Base-by-base conservation (phyloP, 1,139 yeast genomes). In the Wickerhamomyces sp. region DNA sequence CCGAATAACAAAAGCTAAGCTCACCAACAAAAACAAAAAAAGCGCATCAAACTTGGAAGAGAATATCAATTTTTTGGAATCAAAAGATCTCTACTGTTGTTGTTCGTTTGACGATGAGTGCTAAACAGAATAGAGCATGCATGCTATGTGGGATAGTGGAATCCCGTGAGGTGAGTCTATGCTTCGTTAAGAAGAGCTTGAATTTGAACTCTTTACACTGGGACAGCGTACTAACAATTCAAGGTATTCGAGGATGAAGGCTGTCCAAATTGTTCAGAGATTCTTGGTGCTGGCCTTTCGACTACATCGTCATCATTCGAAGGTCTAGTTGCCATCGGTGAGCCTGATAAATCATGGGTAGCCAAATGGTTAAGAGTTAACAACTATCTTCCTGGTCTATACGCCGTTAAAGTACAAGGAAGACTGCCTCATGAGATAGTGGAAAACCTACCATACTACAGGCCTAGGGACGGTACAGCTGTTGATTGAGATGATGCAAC, bases 401-500 rank as follows among this genome's bases (percentile, higher is more conserved):
- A 91, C 54, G 98, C 98, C 1, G 94, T 89, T 30, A 86, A 91
- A 54, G 91, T 91, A 7, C 84, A 80, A 50, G 99, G 99, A 23
- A 79, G 85, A 51, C 65, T 91, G 37, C 97, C 97, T 2, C 88
- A 85, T 6, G 96, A 88, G 46, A 77, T 87, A 24, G 75, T 85
- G 13, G 76, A 75, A 31, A 83, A 81, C 36, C 66, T 91, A 54
- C 80, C 78, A 31, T 77, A 78, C 36, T 93, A 93, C 62, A 75
- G 97, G 46, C 97, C 99, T 23, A 74, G 99, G 59, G 98, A 93
- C 58, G 98, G 99, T 29, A 78, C 89, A 61, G 96, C 85, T 23
- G 85, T 79, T 51, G 95, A 87, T 58, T 87, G 61, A 33, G n/a
- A 10, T 8, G 21, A 19, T 7, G 21, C 7, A 19, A 19, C n/a